These are phyloP conservation scores for Starmerella floricola DNA, from an alignment of 805 yeast species.

Conservation along the genomic window DNA sequence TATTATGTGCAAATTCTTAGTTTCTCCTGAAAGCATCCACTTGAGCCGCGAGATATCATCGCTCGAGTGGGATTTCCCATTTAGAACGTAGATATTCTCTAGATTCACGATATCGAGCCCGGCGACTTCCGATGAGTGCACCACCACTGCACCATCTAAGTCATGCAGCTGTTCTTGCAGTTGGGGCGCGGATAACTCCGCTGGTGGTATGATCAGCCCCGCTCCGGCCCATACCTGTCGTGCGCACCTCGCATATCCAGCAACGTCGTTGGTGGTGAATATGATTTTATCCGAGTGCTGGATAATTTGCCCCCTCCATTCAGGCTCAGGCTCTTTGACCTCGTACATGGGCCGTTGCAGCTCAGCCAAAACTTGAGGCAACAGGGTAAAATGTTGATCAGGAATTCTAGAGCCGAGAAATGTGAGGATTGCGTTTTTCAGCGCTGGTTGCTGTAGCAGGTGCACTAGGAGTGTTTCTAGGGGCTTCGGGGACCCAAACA, in stretches of 20 bases:
- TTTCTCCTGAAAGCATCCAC: constrained; percentile 11
- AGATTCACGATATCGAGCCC: constrained; percentile 17
- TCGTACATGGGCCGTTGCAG: constrained; percentile 11
- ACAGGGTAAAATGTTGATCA: constrained; percentile 3
- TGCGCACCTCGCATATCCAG: not conserved
- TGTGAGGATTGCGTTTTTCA: constrained; percentile 8
- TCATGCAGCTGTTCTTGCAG: constrained; percentile 3
- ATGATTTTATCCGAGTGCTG: no score
- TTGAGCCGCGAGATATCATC: constrained; percentile 8
- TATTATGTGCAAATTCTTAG: not conserved
- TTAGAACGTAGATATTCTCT: constrained; percentile 9
- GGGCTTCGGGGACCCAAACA: constrained; percentile 18
- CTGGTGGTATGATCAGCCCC: constrained; percentile 15
- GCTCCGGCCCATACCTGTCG: constrained; percentile 12
- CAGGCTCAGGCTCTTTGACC: constrained; percentile 1
- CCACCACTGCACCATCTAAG: constrained; percentile 4
- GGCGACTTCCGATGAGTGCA: constrained; percentile 11
- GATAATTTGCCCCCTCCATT: constrained; percentile 6
- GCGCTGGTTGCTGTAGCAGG: constrained; percentile 4
- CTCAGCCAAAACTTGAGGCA: constrained; percentile 7
- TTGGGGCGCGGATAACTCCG: constrained; percentile 1
- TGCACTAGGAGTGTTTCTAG: constrained; percentile 21
- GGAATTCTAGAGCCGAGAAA: constrained; percentile 8
- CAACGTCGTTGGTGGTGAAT: not conserved
- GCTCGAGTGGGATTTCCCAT: not conserved